Evolutionary conservation across 768 basidiomycete genomes (phyloP), one percentile per base, ranked within the genome.

Genomic region (Amanita phalloides): DNA sequence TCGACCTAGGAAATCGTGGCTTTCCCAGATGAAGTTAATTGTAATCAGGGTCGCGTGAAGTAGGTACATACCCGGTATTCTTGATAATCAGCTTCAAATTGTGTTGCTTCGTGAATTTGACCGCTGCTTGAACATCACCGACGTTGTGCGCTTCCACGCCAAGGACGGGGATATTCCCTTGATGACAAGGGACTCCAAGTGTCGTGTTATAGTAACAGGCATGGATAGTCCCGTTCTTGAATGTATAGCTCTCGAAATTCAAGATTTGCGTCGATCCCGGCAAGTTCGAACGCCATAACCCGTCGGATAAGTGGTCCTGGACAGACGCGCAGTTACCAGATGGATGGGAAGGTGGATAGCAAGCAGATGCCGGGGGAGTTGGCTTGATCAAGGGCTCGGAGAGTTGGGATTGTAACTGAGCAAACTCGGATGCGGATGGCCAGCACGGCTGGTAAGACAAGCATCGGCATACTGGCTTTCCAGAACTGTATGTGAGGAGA

Each of bases 1-100:
- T 11, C 74, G 64, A 2, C 74, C 73, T 9, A 75, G 64, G 53
- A 62, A 70, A 50, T 74, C 74, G 49, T 75, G 72, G 0, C 71
- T 68, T 9, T 56, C 57, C 13, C 8, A 25, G 7, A 57, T 64
- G 8, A 25, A 32, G 14, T 26, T 38, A 41, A 25, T n/a, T 3
- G 38, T 3, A 13, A 20, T 6, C 49, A 7, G 10, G n/a, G 23
- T 25, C 0, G 21, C n/a, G 6, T 11, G 6, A 30, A 53, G 17
- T 3, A 26, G 10, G 10, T 23, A 28, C 46, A 23, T 48, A 62
- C 62, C 64, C 70, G 0, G 69, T 68, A 45, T 67, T 68, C 53
- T 69, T 70, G 7, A 75, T 58, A 2, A 68, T 67, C 1, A 73
- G 57, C 4, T 62, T 61, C 17, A 74, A 57, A 53, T 73, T 71